These are phyloP conservation scores for Alternaria triticina DNA, from an alignment of 2,329 filamentous ascomycete genomes.

Conservation along the genomic window DNA sequence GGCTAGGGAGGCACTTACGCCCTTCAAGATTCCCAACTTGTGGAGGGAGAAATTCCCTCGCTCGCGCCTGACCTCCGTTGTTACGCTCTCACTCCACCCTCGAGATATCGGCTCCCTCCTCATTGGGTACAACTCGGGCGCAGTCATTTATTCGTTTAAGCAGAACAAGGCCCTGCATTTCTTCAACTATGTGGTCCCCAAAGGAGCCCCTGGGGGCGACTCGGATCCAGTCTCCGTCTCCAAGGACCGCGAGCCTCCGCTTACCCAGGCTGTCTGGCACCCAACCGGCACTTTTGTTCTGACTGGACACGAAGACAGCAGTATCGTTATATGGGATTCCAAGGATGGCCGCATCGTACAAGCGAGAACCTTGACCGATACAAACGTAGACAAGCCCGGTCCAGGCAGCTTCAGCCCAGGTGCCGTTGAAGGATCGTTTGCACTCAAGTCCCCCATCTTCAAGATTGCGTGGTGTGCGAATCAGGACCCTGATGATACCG, in stretches of 20 bases:
- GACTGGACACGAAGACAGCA: slow-evolving; percentile 88
- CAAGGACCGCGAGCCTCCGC: slow-evolving; percentile 69
- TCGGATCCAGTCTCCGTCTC: slow-evolving; percentile 68
- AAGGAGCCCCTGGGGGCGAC: slow-evolving; percentile 81
- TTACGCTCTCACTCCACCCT: slow-evolving; percentile 85
- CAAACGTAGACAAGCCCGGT: slow-evolving; percentile 73
- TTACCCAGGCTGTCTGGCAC: slow-evolving; percentile 91
- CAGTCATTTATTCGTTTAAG: slow-evolving; percentile 93
- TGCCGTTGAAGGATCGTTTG: slow-evolving; percentile 58
- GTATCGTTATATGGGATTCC: slow-evolving; percentile 91
- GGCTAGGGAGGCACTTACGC: slow-evolving; percentile 76
- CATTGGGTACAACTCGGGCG: slow-evolving; percentile 88
- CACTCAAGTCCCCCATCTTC: slow-evolving; percentile 74
- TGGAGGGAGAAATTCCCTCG: slow-evolving; percentile 78
- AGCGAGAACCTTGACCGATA: slow-evolving; percentile 79
- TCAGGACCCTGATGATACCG: slow-evolving; percentile 90
- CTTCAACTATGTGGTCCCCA: slow-evolving; percentile 82
- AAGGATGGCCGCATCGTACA: slow-evolving; percentile 85
- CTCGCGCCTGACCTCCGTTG: slow-evolving; percentile 68
- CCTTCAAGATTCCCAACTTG: slow-evolving; percentile 84
- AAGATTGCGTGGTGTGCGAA: slow-evolving; percentile 94
- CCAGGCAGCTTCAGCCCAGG: slow-evolving; percentile 51
- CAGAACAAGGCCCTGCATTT: slow-evolving; percentile 79
- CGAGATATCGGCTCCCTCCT: slow-evolving; percentile 90
- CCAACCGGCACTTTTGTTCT: slow-evolving; percentile 89